A percentile compares a stretch with the other conserved stretches of the same genome.
These are phyloP conservation scores for Zygosaccharomyces kombuchaensis DNA, from an alignment of 805 yeast species.

Conservation along the genomic window DNA sequence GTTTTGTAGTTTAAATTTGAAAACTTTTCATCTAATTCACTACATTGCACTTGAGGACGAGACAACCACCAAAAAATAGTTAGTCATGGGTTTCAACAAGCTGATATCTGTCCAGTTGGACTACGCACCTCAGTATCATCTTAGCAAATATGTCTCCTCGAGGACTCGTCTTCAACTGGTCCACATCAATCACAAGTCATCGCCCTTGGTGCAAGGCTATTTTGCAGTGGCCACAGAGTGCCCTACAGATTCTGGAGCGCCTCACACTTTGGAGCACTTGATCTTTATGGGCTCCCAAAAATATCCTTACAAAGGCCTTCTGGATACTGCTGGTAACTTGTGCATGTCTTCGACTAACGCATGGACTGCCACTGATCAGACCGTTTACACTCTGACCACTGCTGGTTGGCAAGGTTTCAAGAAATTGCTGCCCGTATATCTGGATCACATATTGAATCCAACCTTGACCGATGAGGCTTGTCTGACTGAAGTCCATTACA, in stretches of 20 bases:
- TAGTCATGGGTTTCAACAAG: constrained; percentile 37
- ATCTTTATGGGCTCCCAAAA: constrained; percentile 89
- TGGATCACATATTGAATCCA: constrained; percentile 83
- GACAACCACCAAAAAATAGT: neutral
- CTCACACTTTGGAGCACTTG: constrained; percentile 93
- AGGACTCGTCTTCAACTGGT: constrained; percentile 82
- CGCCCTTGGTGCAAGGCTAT: constrained; percentile 89
- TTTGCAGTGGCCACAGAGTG: constrained; percentile 96
- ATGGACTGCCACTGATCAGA: constrained; percentile 94
- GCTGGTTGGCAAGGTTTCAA: constrained; percentile 97
- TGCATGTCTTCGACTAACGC: constrained; percentile 89
- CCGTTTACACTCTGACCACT: constrained; percentile 83
- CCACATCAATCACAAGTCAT: constrained; percentile 62
- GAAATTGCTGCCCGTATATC: constrained; percentile 75
- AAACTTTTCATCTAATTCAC: constrained; percentile 4
- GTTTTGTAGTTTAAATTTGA: neutral
- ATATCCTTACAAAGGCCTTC: constrained; percentile 85
- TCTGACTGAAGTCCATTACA: constrained; percentile 89
- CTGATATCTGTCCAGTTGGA: constrained; percentile 56
- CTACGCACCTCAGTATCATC: constrained; percentile 61
- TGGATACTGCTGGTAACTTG: constrained; percentile 81
- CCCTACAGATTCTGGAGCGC: constrained; percentile 80
- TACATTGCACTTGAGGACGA: neutral
- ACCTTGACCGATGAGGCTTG: constrained; percentile 88
- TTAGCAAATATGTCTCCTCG: constrained; percentile 71